A percentile compares a stretch with the other conserved stretches of the same genome.
phyloP scores from a whole-genome alignment of 1,284 basidiomycete species.

The Puccinia triticina region DNA sequence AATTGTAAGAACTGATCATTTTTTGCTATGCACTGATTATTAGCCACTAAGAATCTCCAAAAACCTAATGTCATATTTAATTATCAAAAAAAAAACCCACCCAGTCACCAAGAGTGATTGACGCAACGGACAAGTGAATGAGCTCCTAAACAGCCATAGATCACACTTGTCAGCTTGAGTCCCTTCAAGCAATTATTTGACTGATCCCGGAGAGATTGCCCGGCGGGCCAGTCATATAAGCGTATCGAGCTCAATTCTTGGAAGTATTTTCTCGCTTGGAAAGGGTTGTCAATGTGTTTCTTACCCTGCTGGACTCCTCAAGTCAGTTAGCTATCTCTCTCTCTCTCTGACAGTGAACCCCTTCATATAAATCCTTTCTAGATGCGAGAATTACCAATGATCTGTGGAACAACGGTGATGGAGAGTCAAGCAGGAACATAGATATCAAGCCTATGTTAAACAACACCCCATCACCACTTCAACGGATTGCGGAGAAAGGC shows the following conservation, averaged over 20 bases:
- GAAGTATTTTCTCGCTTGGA: slow-evolving; percentile 20
- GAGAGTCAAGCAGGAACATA: background rate
- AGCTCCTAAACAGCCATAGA: background rate
- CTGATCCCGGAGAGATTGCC: background rate
- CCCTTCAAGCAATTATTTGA: background rate
- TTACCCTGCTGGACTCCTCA: background rate
- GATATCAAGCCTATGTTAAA: slow-evolving; percentile 23
- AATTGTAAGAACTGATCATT: too few species aligned
- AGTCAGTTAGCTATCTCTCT: slow-evolving; percentile 3
- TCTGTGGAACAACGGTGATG: background rate
- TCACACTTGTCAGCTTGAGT: background rate
- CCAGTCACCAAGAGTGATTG: background rate
- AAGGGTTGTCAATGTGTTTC: slow-evolving; percentile 14
- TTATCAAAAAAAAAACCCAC: background rate
- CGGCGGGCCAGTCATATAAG: slow-evolving; percentile 7
- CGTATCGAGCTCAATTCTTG: slow-evolving; percentile 18
- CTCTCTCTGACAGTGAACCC: background rate
- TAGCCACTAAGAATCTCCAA: too few species aligned
- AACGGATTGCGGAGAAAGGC: slow-evolving; percentile 14
- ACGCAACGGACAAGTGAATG: background rate
- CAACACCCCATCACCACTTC: slow-evolving; percentile 6
- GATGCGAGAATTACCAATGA: background rate
- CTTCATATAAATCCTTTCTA: background rate
- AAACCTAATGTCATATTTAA: background rate
- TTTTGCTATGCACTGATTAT: too few species aligned